Percentiles rank a stretch among this genome's conserved stretches.
Evolutionary conservation across 805 yeast genomes (phyloP).

Genomic region (Wickerhamiella azymoides): DNA sequence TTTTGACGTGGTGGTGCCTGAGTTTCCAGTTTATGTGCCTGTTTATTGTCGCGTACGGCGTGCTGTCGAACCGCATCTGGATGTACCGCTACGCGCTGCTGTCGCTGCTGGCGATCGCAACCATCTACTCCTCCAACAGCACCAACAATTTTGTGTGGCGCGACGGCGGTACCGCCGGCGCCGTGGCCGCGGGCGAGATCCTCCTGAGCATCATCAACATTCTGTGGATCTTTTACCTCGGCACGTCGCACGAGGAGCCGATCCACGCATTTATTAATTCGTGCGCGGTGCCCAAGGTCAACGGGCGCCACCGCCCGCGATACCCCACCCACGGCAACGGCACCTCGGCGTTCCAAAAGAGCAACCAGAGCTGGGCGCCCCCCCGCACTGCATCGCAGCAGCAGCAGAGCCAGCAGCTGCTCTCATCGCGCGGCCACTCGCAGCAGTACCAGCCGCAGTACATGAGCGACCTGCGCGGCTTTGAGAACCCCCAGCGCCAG

Average conservation of each 20-base stretch:
- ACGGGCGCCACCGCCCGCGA: slow-evolving; percentile 7
- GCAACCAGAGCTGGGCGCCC: slow-evolving; percentile 7
- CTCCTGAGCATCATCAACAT: slow-evolving; percentile 68
- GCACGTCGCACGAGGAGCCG: slow-evolving; percentile 83
- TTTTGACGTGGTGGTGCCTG: slow-evolving; percentile 93
- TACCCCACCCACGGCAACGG: slow-evolving; percentile 6
- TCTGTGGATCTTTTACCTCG: slow-evolving; percentile 78
- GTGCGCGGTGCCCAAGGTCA: slow-evolving; percentile 35
- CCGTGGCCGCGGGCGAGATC: slow-evolving; percentile 88
- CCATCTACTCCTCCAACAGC: slow-evolving; percentile 73
- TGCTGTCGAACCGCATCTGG: slow-evolving; percentile 48
- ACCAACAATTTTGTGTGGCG: slow-evolving; percentile 68
- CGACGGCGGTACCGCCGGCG: slow-evolving; percentile 49
- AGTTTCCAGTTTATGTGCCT: slow-evolving; percentile 61
- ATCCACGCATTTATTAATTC: slow-evolving; percentile 75
- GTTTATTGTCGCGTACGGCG: slow-evolving; percentile 38
- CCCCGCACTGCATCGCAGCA: neutral
- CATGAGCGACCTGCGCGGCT: slow-evolving; percentile 13
- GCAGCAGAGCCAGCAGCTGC: neutral
- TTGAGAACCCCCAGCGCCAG: slow-evolving; percentile 7
- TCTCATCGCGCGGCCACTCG: neutral
- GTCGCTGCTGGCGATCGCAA: slow-evolving; percentile 52
- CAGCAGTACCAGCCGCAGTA: slow-evolving; percentile 11
- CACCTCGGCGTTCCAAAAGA: slow-evolving; percentile 1
- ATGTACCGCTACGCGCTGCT: slow-evolving; percentile 44